Evolutionary conservation across 306 rosid genomes (phyloP).

Genomic region (Acacia acuminata): DNA sequence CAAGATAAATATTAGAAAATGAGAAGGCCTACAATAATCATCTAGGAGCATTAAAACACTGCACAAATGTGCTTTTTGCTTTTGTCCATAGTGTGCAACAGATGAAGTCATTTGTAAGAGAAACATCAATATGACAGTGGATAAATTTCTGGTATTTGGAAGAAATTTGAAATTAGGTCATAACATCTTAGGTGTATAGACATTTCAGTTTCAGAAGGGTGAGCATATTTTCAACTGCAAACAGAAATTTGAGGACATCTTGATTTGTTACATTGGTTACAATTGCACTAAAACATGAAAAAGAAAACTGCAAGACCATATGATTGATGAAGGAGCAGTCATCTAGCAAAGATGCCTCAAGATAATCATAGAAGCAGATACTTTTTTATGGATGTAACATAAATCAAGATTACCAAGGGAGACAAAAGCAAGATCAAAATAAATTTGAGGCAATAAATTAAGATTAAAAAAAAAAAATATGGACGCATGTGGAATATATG

Average conservation of each 20-base stretch:
- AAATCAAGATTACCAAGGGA: conserved; percentile 9
- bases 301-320: neutral
- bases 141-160: conserved; percentile 6
- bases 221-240: conserved; percentile 17
- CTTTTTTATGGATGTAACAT: neutral
- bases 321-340: neutral
- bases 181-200: conserved; percentile 1
- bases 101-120: neutral
- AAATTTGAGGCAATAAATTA: neutral
- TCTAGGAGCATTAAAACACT: neutral
- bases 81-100: neutral
- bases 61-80: neutral
- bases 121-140: conserved; percentile 4
- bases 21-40: neutral
- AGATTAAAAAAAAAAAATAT: neutral
- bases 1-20: neutral
- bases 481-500: neutral
- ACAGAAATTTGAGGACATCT: conserved; percentile 11
- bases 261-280: neutral
- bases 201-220: neutral
- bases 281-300: neutral
- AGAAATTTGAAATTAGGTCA: neutral
- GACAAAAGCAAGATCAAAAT: conserved; percentile 11
- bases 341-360: neutral
- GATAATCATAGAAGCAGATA: neutral